phyloP scores from a whole-genome alignment of 441 rosid genomes.

The Pelargonium fulgidum region DNA sequence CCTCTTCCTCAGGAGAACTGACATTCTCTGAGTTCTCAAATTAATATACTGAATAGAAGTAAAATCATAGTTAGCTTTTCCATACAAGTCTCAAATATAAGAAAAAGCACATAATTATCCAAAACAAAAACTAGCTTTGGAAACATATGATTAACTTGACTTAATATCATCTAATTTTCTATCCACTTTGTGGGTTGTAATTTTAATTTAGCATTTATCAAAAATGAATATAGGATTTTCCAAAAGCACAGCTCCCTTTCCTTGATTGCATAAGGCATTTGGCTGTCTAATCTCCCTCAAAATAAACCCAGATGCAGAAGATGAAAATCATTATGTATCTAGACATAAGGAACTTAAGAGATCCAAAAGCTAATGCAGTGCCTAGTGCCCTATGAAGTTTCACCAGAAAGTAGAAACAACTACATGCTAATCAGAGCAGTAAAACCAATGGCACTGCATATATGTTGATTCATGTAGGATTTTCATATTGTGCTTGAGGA shows the following conservation, averaged over 20 bases:
- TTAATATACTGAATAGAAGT: constrained; percentile 54
- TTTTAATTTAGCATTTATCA: neutral
- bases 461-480: neutral
- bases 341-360: neutral
- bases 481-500: neutral
- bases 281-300: neutral
- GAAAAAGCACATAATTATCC: neutral
- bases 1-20: constrained; percentile 81
- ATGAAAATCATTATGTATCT: neutral
- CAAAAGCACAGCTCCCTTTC: neutral
- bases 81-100: constrained; percentile 17
- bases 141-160: neutral
- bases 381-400: constrained; percentile 3
- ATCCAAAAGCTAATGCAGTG: neutral
- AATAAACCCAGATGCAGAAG: neutral
- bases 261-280: no score
- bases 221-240: neutral
- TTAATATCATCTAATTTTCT: neutral
- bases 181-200: neutral
- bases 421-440: constrained; percentile 1
- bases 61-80: constrained; percentile 15
- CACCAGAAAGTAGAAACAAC: neutral
- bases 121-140: neutral
- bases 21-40: constrained; percentile 76
- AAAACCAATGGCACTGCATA: neutral